Percentiles rank a stretch among this genome's conserved stretches.
These are phyloP conservation scores for Melanomma pulvis-pyrius DNA, from an alignment of 495 filamentous ascomycete genomes.

Conservation along the genomic window DNA sequence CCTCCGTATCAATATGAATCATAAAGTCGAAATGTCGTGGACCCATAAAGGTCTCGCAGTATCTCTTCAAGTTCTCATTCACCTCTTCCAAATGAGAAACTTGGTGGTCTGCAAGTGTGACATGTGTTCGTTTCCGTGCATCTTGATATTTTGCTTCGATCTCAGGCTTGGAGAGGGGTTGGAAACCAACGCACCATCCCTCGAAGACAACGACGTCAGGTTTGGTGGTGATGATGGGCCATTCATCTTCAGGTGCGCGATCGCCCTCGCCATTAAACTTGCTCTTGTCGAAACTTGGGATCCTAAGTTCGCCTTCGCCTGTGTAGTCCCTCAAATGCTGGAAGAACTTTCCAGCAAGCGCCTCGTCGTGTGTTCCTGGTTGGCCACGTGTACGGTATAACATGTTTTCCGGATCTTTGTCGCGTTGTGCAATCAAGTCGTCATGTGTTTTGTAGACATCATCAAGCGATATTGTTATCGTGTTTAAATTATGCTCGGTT, in stretches of 20 bases:
- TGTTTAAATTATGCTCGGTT: neutral
- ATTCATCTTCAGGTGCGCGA: conserved; percentile 11
- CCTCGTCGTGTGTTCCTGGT: conserved; percentile 34
- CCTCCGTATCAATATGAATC: conserved; percentile 33
- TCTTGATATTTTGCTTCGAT: conserved; percentile 61
- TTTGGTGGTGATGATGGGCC: neutral
- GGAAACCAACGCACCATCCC: conserved; percentile 50
- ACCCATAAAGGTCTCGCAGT: conserved; percentile 36
- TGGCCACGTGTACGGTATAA: conserved; percentile 24
- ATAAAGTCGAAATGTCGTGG: conserved; percentile 31
- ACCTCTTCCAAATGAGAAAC: conserved; percentile 65
- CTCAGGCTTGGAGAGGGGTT: conserved; percentile 55
- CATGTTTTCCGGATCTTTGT: conserved; percentile 20
- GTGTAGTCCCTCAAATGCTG: neutral
- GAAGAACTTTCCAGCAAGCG: conserved; percentile 23
- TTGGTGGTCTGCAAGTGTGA: conserved; percentile 59
- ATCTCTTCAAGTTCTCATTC: conserved; percentile 62
- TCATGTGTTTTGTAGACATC: conserved; percentile 29
- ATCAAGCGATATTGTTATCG: conserved; percentile 28
- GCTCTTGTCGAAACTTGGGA: conserved; percentile 35
- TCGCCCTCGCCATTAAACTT: conserved; percentile 31
- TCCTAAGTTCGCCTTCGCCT: neutral
- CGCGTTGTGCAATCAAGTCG: conserved; percentile 12
- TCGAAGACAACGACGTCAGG: conserved; percentile 76
- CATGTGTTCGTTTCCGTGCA: conserved; percentile 53